Evolutionary conservation across 345 rosid genomes (phyloP).

Genomic region (Eucalyptus dawsonii): DNA sequence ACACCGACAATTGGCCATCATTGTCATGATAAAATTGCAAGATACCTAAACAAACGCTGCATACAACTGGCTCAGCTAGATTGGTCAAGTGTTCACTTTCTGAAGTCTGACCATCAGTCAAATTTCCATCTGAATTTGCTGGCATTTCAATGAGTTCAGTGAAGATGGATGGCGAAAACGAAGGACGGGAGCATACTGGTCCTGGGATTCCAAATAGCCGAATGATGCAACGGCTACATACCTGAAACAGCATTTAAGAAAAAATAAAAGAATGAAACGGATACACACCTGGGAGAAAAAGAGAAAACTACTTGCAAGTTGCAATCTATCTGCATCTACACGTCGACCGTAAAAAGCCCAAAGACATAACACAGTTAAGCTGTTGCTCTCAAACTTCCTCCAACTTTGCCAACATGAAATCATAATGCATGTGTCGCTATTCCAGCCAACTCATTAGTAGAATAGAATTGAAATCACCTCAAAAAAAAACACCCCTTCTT

Average conservation of each 20-base stretch:
- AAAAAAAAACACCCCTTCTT: neutral
- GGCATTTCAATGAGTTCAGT: slow-evolving; percentile 3
- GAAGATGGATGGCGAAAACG: slow-evolving; percentile 13
- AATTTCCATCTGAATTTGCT: neutral
- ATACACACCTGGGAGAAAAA: neutral
- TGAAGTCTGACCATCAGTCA: neutral
- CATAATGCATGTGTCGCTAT: neutral
- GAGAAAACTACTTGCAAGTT: neutral
- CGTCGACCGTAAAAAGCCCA: neutral
- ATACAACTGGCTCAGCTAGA: slow-evolving; percentile 22
- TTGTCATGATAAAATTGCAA: slow-evolving; percentile 46
- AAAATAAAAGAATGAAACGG: neutral
- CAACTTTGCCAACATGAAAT: neutral
- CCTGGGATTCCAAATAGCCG: slow-evolving; percentile 43
- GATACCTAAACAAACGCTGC: slow-evolving; percentile 69
- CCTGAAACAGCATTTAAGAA: slow-evolving; percentile 21
- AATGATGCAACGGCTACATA: slow-evolving; percentile 64
- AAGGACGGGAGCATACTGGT: slow-evolving; percentile 8
- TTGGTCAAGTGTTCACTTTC: neutral
- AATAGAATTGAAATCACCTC: neutral
- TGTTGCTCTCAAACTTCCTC: neutral
- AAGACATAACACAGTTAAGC: neutral
- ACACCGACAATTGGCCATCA: slow-evolving; percentile 21
- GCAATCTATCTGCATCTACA: neutral
- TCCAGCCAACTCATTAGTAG: neutral